Base-by-base conservation (phyloP, 2,329 filamentous ascomycete species). In the Zymoseptoria crescenta region DNA sequence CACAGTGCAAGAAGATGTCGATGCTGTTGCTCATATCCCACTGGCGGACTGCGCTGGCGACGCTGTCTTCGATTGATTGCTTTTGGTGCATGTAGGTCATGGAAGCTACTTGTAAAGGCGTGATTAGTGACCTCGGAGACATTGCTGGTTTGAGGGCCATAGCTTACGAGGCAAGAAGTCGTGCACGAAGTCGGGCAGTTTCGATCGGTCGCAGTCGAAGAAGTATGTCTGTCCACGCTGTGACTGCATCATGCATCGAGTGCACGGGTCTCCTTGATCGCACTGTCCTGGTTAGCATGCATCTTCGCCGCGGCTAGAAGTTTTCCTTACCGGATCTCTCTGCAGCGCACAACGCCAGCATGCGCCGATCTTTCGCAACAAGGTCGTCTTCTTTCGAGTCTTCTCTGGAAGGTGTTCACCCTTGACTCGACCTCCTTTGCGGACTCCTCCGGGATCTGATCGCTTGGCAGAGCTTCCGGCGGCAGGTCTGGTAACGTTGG, bases 261-360 rank as follows among this genome's bases (percentile, higher is more conserved):
- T 58, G 49, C 71, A 73, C 8, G 69, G 67, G 10, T 64, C 60
- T 9, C 67, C 65, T 24, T 68, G 67, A 41, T 69, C 66, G 45
- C 75, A 77, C 69, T 74, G 57, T 10, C n/a, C 50, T 10, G 9
- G 51, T 61, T 66, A 52, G 24, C 28, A 56, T 13, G 24, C 4
- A 28, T 19, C 19, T 24, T 52, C 13, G n/a, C 8, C 21, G 4
- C 7, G 10, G 52, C 9, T 48, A 21, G 49, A 8, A 41, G 48
- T 30, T 30, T 19, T 41, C 61, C 69, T 68, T 65, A 75, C 74
- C 60, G 75, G 74, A 64, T 79, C 78, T 66, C 77, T 71, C 61
- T 80, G 77, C 54, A 80, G 68, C 4, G 74, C 74, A 59, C 78
- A 80, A 28, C 76, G 73, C 78, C 78, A 80, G 59, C 78, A 80